Evolutionary conservation across 768 basidiomycete species (phyloP), one percentile per base, ranked within the genome.

Genomic region (Cystofilobasidium bisporidii): DNA sequence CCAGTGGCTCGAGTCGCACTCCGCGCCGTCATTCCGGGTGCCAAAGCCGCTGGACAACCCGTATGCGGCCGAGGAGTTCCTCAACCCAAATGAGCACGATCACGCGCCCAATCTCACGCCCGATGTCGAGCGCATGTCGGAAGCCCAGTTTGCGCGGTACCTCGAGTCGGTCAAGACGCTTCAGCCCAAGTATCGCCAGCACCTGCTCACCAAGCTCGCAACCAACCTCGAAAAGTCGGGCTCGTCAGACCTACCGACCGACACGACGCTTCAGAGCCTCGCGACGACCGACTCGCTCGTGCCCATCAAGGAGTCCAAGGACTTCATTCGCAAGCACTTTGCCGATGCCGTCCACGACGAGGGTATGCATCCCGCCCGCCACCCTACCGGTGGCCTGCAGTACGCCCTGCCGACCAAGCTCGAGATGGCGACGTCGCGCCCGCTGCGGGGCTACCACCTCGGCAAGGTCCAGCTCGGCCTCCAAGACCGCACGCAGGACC

Each of bases 321-420:
- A 47, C 20, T 66, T 66, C 65, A 33, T 61, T 28, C 36, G 60
- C 12, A 30, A 32, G 12, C 32, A 45, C 30, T 59, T 38, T 18
- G 38, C 43, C 22, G 24, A 61, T 0, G 47, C 24, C 59, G 17
- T n/a, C 26, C 28, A 59, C 20, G 56, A 47, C 11, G 28, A 5
- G 14, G 30, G 5, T 15, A 4, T 22, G 28, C 17, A 17, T 22
- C 47, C 61, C 18, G 41, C 43, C 55, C 61, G 67, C 12, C 67
- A 68, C 47, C 67, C 67, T 9, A 63, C 67, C 1, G 67, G 53
- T 20, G 67, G 67, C 24, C 62, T 68, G 8, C 61, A 62, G 32
- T 63, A 63, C 67, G 57, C 67, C 15, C 61, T 68, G 22, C 40
- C 67, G n/a, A 55, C 61, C n/a, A 68, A 63, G 50, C 50, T 62